These are phyloP conservation scores for Lepiota brunneoincarnata DNA, from an alignment of 768 basidiomycete genomes.

Conservation along the genomic window DNA sequence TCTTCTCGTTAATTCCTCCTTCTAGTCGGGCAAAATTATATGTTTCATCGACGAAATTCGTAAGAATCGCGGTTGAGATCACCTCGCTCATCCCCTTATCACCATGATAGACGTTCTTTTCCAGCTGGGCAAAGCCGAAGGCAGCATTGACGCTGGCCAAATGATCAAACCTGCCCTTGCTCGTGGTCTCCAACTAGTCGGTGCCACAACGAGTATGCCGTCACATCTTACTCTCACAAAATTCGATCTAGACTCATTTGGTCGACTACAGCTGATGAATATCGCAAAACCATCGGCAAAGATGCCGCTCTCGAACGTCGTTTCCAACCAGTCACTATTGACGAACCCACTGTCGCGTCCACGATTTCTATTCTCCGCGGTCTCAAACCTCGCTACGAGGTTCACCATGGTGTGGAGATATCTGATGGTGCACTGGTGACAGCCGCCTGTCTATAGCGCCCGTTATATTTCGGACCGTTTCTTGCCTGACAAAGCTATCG, in stretches of 20 bases:
- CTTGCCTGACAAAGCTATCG: constrained; percentile 89
- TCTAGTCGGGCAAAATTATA: constrained; percentile 71
- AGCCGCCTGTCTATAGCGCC: constrained; percentile 80
- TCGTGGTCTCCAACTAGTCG: constrained; percentile 82
- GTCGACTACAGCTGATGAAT: constrained; percentile 65
- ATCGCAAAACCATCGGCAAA: constrained; percentile 88
- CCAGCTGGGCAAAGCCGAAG: constrained; percentile 89
- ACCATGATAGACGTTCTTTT: constrained; percentile 61
- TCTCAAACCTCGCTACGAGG: constrained; percentile 80
- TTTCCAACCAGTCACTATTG: constrained; percentile 87
- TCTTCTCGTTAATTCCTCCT: constrained; percentile 5
- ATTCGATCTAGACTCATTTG: background rate
- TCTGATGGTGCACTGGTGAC: constrained; percentile 87
- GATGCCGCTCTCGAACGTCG: constrained; percentile 89
- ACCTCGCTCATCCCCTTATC: background rate
- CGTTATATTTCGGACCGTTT: constrained; percentile 87
- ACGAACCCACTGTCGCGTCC: constrained; percentile 83
- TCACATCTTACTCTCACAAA: background rate
- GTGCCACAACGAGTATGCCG: constrained; percentile 81
- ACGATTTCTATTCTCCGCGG: constrained; percentile 88
- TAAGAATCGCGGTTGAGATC: constrained; percentile 39
- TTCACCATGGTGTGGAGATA: constrained; percentile 92
- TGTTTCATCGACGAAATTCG: constrained; percentile 96
- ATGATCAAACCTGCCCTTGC: constrained; percentile 94
- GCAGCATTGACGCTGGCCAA: constrained; percentile 87